Evolutionary conservation across 495 filamentous ascomycete genomes (phyloP).

Genomic region (Eremomyces bilateralis): DNA sequence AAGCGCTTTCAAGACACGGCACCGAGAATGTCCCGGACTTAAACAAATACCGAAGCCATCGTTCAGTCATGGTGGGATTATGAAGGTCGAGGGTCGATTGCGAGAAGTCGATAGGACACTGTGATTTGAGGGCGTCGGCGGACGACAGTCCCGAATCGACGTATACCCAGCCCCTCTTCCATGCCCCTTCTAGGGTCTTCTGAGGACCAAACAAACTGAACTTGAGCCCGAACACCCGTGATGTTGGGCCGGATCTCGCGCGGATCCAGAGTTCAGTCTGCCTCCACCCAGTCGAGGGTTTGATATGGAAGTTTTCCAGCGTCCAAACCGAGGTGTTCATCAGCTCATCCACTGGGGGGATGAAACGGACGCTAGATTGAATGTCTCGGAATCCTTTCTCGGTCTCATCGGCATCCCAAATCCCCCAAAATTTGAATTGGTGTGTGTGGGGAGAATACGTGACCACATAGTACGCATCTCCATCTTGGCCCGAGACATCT

Average conservation of each 20-base stretch:
- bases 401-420: conserved; percentile 38
- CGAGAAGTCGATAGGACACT: conserved; percentile 13
- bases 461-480: conserved; percentile 46
- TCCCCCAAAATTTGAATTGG: conserved; percentile 89
- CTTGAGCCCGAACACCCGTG: conserved; percentile 37
- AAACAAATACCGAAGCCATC: conserved; percentile 39
- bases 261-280: conserved; percentile 58
- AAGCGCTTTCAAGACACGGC: conserved; percentile 60
- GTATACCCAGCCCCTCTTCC: conserved; percentile 49
- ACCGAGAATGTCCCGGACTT: conserved; percentile 56
- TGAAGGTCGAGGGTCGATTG: not conserved
- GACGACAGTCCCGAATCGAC: conserved; percentile 25
- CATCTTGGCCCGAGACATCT: conserved; percentile 29
- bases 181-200: conserved; percentile 26
- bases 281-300: conserved; percentile 26
- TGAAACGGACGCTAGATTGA: conserved; percentile 35
- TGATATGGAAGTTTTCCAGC: conserved; percentile 76
- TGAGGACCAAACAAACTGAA: conserved; percentile 16
- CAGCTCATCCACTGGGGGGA: conserved; percentile 42
- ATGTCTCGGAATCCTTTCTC: conserved; percentile 46
- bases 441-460: conserved; percentile 74
- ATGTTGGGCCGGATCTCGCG: conserved; percentile 64
- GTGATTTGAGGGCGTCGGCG: conserved; percentile 10
- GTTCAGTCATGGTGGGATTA: conserved; percentile 9
- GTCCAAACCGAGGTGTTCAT: conserved; percentile 36